Base-by-base conservation (phyloP, 768 basidiomycete species). In the Leccinum ochraceum region DNA sequence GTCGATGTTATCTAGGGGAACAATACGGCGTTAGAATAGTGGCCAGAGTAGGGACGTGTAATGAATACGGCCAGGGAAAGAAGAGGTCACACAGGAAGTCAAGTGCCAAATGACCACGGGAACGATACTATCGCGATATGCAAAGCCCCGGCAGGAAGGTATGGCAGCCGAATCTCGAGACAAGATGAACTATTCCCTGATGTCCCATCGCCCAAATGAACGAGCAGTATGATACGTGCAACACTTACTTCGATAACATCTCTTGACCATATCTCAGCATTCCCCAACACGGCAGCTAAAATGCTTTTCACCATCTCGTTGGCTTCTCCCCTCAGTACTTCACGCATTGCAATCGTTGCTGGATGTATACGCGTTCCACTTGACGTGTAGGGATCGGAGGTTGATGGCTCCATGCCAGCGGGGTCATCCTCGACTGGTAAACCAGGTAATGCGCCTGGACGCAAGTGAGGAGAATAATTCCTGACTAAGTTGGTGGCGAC, bases 401-500 rank as follows among this genome's bases (percentile, higher is more conserved):
- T 54, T 10, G 61, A 53, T 56, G 57, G 20, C 11, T 54, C 54
- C n/a, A 54, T 30, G 16, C 59, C 54, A 28, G 44, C 48, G 32
- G 53, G 54, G 36, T 63, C 67, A 36, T 58, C 61, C 32, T 8
- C 53, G 20, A 13, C 28, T 26, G 60, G 37, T 49, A 56, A 59
- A 57, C 53, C 60, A 54, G 70, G 66, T 49, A 71, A 32, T 56
- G 61, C 61, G 22, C 63, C 14, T 9, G 71, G 63, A 56, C 84
- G 74, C 66, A 96, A 82, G 76, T 95, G 89, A 16, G 94, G 94
- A 49, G 90, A 91, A 73, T 95, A 95, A 71, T 95, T 94, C 80
- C 85, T 83, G 81, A 93, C 91, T 90, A 95, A 79, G 82, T 94
- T 92, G 68, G 80, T 83, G 75, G 83, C 83, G 83, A 95, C 94